Base-by-base conservation (phyloP, 2,329 filamentous ascomycete genomes). In the Eutypella sp. region DNA sequence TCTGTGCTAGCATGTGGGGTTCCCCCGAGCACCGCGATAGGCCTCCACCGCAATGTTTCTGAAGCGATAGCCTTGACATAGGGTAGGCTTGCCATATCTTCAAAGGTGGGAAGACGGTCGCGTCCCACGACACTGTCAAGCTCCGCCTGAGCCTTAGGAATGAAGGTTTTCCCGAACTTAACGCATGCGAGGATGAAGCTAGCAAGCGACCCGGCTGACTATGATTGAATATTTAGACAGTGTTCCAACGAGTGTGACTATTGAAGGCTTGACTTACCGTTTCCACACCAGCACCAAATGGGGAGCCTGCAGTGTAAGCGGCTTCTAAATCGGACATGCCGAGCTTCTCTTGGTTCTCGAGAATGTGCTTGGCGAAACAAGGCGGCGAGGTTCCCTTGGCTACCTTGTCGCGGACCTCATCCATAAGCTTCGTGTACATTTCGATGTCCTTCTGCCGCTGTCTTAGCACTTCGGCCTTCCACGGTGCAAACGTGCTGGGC, bases 111-210 rank as follows among this genome's bases (percentile, higher is more conserved):
- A 0, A 71, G 50, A 0, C 67, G 57, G 1, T 67, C 58, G 0
- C 46, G 43, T 1, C 74, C 68, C 0, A 71, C 59, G 0, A 70
- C 63, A 3, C 58, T 48, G 29, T 71, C 67, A 0, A 72, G 59
- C 39, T 72, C 68, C 15, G 62, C 62, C 8, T 65, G 72, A 53
- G 54, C 71, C 57, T 52, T 57, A 1, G 67, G 67, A 20, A 79
- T 69, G 16, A 76, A 72, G 7, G 71, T 68, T 0, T 71, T 72
- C 2, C 70, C 73, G 25, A 72, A 73, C n/a, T 76, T 63, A 15
- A 66, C 69, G 58, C 79, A 79, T 0, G 75, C 76, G 0, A 81
- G 65, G 18, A 76, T 65, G 54, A 79, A 71, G n/a, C 66, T 79
- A 0, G 48, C 73, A 49, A 60, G 71, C 47, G 62, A 79, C 47